These are phyloP conservation scores for Cystobasidiaceae sp. DNA, from an alignment of 1,284 basidiomycete species.

Conservation along the genomic window DNA sequence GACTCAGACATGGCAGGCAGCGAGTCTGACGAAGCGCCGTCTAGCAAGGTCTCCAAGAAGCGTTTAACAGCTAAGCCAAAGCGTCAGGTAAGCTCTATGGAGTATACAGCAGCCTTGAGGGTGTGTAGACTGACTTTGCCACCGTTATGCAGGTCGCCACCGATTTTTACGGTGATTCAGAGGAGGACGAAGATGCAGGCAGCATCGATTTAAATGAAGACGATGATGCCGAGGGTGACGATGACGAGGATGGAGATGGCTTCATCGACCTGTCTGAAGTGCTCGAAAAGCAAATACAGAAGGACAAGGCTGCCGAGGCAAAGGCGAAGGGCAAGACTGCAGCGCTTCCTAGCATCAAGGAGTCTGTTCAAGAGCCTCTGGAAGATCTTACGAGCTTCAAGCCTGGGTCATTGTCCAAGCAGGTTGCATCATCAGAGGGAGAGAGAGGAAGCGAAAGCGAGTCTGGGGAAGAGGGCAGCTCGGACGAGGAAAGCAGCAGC, in stretches of 20 bases:
- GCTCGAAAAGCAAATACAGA: constrained; percentile 48
- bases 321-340: not conserved
- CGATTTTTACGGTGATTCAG: constrained; percentile 10
- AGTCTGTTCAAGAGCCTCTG: not conserved
- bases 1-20: constrained; percentile 36
- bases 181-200: not conserved
- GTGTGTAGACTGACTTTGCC: not conserved
- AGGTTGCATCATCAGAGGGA: constrained; percentile 38
- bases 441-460: constrained; percentile 37
- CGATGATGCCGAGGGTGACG: constrained; percentile 42
- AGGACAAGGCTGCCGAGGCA: constrained; percentile 11
- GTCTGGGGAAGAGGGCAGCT: constrained; percentile 46
- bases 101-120: not conserved
- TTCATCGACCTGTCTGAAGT: constrained; percentile 57
- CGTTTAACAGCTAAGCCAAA: constrained; percentile 12
- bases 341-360: not conserved
- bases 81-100: constrained; percentile 17
- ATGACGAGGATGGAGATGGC: constrained; percentile 47
- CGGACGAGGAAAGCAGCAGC: too few relatives aligned
- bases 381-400: constrained; percentile 19
- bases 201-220: constrained; percentile 45
- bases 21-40: constrained; percentile 32
- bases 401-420: not conserved
- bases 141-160: constrained; percentile 2
- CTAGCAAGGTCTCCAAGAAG: constrained; percentile 16